Evolutionary conservation across 2,329 filamentous ascomycete species (phyloP).

Genomic region (Byssothecium circinans): DNA sequence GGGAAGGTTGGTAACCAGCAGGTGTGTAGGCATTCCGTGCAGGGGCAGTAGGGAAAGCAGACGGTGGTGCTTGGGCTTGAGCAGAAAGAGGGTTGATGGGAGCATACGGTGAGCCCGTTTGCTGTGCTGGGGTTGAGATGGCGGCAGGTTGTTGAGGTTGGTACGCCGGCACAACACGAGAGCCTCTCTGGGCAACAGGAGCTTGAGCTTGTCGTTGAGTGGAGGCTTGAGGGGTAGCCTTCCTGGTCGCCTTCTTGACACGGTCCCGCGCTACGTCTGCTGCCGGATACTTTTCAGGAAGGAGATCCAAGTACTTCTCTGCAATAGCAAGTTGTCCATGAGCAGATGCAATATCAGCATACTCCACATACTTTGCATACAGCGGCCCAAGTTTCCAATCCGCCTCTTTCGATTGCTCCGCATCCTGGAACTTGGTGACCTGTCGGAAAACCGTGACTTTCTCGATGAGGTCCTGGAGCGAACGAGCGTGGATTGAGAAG

Average conservation of each 20-base stretch:
- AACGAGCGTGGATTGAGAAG: constrained; percentile 88
- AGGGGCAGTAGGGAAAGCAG: constrained; percentile 23
- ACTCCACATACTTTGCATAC: constrained; percentile 96
- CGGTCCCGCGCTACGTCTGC: constrained; percentile 85
- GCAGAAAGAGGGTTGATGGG: constrained; percentile 35
- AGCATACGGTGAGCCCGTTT: constrained; percentile 40
- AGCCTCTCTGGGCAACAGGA: constrained; percentile 34
- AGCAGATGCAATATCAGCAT: constrained; percentile 89
- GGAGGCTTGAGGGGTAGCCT: constrained; percentile 49
- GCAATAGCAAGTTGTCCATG: constrained; percentile 86
- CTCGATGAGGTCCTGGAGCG: constrained; percentile 91
- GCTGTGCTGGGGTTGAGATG: constrained; percentile 21
- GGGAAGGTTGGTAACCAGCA: constrained; percentile 57
- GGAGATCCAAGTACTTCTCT: constrained; percentile 85
- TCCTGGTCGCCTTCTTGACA: constrained; percentile 80
- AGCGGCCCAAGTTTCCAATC: constrained; percentile 88
- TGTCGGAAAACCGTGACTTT: constrained; percentile 97
- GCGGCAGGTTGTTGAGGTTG: constrained; percentile 26
- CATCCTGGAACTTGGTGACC: constrained; percentile 87
- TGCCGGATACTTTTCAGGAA: constrained; percentile 80
- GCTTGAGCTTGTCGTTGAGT: constrained; percentile 46
- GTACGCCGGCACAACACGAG: constrained; percentile 42
- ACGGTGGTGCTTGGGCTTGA: constrained; percentile 26
- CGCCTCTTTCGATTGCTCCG: constrained; percentile 67
- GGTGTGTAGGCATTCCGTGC: constrained; percentile 50